These are phyloP conservation scores for Scedosporium dehoogii DNA, from an alignment of 2,329 filamentous ascomycete genomes.

Conservation along the genomic window DNA sequence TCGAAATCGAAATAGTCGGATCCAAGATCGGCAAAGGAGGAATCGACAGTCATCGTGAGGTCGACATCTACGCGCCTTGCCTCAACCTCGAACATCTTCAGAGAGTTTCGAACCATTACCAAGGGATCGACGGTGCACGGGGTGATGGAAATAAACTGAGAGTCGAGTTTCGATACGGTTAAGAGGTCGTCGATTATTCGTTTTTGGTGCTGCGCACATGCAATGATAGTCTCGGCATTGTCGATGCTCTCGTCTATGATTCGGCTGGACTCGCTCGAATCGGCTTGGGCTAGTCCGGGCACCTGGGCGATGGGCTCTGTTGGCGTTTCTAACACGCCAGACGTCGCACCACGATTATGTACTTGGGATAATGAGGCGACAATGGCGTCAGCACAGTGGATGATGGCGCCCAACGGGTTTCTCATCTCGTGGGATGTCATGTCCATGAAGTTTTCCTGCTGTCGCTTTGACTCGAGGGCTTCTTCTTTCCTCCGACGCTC, in stretches of 20 bases:
- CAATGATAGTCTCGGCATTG: constrained; percentile 65
- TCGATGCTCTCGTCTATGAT: constrained; percentile 55
- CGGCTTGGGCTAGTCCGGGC: background rate
- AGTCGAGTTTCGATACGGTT: constrained; percentile 67
- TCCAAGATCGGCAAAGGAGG: constrained; percentile 45
- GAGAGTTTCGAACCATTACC: constrained; percentile 52
- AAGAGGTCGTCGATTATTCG: constrained; percentile 67
- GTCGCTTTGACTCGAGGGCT: constrained; percentile 49
- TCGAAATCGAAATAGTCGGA: constrained; percentile 62
- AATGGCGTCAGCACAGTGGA: constrained; percentile 67
- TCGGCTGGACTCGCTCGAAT: constrained; percentile 25
- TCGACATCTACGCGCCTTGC: constrained; percentile 59
- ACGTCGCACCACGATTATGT: constrained; percentile 7
- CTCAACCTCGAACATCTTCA: constrained; percentile 74
- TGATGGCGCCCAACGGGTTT: constrained; percentile 62
- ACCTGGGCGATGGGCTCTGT: constrained; percentile 7
- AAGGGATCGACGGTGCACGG: constrained; percentile 60
- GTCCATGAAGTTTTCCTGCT: constrained; percentile 76
- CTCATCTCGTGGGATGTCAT: constrained; percentile 65
- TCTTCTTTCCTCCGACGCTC: constrained; percentile 42
- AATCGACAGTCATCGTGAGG: constrained; percentile 53
- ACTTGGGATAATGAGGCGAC: constrained; percentile 37
- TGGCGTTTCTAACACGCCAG: background rate
- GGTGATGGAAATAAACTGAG: constrained; percentile 61
- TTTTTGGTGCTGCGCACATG: constrained; percentile 74